Conservation (phyloP, 495 filamentous ascomycete genomes). For the Annulohypoxylon nitens region DNA sequence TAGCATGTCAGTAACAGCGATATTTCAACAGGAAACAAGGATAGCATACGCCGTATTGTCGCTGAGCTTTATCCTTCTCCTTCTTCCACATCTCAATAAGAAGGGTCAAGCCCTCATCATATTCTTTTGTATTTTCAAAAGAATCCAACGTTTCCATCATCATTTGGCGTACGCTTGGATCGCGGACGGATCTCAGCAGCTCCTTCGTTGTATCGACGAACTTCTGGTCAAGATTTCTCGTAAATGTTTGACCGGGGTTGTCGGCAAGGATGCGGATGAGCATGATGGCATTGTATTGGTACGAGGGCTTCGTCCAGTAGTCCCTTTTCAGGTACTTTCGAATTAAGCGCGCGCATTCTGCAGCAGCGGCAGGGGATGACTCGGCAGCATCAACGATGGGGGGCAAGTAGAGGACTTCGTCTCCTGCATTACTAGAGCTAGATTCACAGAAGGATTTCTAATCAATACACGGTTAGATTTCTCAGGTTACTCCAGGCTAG, state of each 20-base stretch:
- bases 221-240: conserved; percentile 83
- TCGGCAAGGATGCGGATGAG: conserved; percentile 90
- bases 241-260: conserved; percentile 92
- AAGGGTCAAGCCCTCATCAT: conserved; percentile 76
- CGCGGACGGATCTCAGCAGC: conserved; percentile 76
- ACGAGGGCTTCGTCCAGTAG: conserved; percentile 69
- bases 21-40: background rate
- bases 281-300: conserved; percentile 98
- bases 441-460: conserved; percentile 82
- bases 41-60: conserved; percentile 56
- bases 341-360: conserved; percentile 79
- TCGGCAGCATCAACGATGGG: conserved; percentile 95
- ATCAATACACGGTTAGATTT: conserved; percentile 31
- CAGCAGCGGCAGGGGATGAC: conserved; percentile 86
- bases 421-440: conserved; percentile 73
- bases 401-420: conserved; percentile 94
- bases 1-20: conserved; percentile 14
- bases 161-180: conserved; percentile 79
- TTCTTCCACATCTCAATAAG: conserved; percentile 89
- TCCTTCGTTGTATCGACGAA: conserved; percentile 83
- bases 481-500: conserved; percentile 22
- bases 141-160: conserved; percentile 85
- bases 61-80: conserved; percentile 76
- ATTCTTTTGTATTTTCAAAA: conserved; percentile 74
- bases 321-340: conserved; percentile 84